Evolutionary conservation across 2,329 filamentous ascomycete species (phyloP).

Genomic region (Claviceps pazoutovae): DNA sequence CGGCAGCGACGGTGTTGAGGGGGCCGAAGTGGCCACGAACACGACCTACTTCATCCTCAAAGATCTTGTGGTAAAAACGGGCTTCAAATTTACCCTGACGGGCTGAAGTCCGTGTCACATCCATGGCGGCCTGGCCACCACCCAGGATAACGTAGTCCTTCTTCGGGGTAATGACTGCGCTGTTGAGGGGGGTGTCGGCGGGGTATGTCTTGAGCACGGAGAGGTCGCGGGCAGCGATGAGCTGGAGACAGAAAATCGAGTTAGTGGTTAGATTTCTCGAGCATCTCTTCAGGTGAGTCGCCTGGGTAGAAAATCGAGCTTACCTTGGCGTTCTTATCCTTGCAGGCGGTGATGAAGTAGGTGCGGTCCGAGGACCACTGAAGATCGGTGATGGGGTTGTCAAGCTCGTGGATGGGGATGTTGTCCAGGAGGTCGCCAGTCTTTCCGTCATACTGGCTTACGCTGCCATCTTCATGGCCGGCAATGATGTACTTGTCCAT

Average conservation of each 20-base stretch:
- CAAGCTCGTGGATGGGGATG: conserved; percentile 72
- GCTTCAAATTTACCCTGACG: conserved; percentile 99
- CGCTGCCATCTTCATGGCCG: conserved; percentile 88
- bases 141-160: conserved; percentile 97
- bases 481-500: conserved; percentile 92
- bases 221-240: conserved; percentile 75
- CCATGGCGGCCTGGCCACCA: conserved; percentile 96
- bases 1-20: conserved; percentile 88
- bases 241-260: conserved; percentile 26
- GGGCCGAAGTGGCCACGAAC: conserved; percentile 95
- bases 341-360: conserved; percentile 96
- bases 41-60: conserved; percentile 95
- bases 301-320: conserved; percentile 5
- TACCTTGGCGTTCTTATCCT: conserved; percentile 94
- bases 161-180: conserved; percentile 81
- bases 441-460: conserved; percentile 88
- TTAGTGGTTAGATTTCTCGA: background rate
- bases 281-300: background rate
- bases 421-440: conserved; percentile 72
- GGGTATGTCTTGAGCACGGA: conserved; percentile 84
- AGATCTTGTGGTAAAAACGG: conserved; percentile 99
- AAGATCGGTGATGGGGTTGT: conserved; percentile 74
- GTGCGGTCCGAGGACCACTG: conserved; percentile 91
- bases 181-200: conserved; percentile 92
- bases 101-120: conserved; percentile 86